Evolutionary conservation across 2,329 filamentous ascomycete genomes (phyloP), one percentile per base, ranked within the genome.

Genomic region (Boeremia lycopersici): DNA sequence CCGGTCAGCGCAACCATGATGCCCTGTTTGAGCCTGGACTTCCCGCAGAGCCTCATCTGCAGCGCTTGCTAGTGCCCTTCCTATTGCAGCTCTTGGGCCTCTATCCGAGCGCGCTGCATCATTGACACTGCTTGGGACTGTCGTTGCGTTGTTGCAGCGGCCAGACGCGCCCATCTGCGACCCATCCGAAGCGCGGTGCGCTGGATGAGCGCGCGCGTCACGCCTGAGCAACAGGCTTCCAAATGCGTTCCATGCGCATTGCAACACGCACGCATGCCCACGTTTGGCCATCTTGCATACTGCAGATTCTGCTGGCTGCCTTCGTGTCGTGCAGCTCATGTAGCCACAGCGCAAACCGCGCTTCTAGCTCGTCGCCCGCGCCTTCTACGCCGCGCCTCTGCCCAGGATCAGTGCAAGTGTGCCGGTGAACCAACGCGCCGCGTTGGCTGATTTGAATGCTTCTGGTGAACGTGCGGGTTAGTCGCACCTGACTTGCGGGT

Each of bases 21-120:
- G 39, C 23, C 45, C 52, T 41, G 35, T 47, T 56, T 48, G 48
- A 17, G 53, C 40, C 53, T 56, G 48, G 48, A 19, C 43, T 51
- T 56, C 53, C 53, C 53, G 53, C 53, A 56, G 53, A 56, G 53
- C 53, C 53, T 56, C 53, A 51, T 51, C 53, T 56, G 53, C 53
- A 33, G 19, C 53, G 48, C 38, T 40, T 56, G 53, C 53, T 56
- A 56, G 53, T 56, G n/a, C 43, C 36, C 51, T 56, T 43, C 53
- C 53, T 30, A 31, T 43, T 51, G 15, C 47, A 28, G 43, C 28
- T 29, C 23, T 33, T 26, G 3, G 4, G 13, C 33, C 38, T 48
- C 25, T 17, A 2, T 25, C n/a, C 30, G 41, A 46, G 33, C 23
- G 25, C 8, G 40, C 39, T 38, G 34, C 40, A 45, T 25, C 28